Conservation (phyloP, 352 stramenopile genomes). For the Globisporangium irregulare region DNA sequence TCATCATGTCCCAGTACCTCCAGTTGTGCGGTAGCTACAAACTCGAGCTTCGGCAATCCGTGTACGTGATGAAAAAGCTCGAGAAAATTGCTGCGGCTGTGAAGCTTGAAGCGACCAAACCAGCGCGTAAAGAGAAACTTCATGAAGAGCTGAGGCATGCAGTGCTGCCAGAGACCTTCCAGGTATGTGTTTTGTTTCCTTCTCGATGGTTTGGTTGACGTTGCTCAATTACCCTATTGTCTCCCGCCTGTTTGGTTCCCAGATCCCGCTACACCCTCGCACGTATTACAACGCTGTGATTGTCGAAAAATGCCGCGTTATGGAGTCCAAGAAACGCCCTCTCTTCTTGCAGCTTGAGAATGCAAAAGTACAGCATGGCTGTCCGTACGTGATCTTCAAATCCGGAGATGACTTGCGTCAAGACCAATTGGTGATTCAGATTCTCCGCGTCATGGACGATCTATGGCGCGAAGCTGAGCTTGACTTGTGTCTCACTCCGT, state of each 20-base stretch:
- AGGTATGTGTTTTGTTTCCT: slow-evolving; percentile 22
- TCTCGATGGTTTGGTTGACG: not conserved
- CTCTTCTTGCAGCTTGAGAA: slow-evolving; percentile 87
- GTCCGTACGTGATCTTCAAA: slow-evolving; percentile 90
- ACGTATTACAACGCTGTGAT: slow-evolving; percentile 80
- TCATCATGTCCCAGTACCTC: slow-evolving; percentile 80
- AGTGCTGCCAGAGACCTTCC: slow-evolving; percentile 83
- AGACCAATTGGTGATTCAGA: slow-evolving; percentile 91
- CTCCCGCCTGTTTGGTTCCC: not conserved
- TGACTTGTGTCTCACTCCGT: slow-evolving; percentile 83
- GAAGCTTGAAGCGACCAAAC: slow-evolving; percentile 44
- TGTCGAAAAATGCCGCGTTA: slow-evolving; percentile 85
- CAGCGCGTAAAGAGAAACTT: slow-evolving; percentile 47
- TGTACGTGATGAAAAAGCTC: slow-evolving; percentile 91
- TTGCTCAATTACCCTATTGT: not conserved
- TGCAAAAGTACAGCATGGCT: slow-evolving; percentile 54
- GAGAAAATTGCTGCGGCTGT: slow-evolving; percentile 69
- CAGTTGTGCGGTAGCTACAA: slow-evolving; percentile 87
- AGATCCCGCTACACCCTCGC: slow-evolving; percentile 82
- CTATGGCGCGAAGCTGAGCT: slow-evolving; percentile 85
- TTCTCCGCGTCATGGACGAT: slow-evolving; percentile 90
- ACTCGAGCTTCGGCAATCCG: slow-evolving; percentile 86
- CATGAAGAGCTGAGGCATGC: slow-evolving; percentile 47
- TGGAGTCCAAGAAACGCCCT: slow-evolving; percentile 93
- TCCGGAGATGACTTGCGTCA: slow-evolving; percentile 91